Evolutionary conservation across 164 flowering plant species (phyloP).

Genomic region (Umbellularia californica): DNA sequence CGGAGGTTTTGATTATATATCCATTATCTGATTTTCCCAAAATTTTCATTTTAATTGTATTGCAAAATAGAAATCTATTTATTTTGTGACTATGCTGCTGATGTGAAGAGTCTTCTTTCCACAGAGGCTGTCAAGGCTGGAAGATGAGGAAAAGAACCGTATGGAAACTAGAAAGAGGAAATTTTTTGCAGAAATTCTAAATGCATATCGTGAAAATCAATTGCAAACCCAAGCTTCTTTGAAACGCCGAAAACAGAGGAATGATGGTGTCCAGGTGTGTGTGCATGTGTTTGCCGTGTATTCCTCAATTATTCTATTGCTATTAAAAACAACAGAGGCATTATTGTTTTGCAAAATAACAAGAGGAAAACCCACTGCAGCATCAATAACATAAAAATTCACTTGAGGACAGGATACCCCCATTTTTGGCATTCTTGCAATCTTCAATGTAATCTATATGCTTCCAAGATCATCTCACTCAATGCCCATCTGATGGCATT

Average conservation of each 20-base stretch:
- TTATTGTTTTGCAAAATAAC: too few species aligned
- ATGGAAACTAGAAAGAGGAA: conserved; percentile 76
- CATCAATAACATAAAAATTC: too few species aligned
- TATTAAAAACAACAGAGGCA: too few species aligned
- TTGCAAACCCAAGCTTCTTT: conserved; percentile 75
- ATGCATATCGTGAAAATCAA: conserved; percentile 84
- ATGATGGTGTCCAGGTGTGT: conserved; percentile 79
- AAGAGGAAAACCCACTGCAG: too few species aligned
- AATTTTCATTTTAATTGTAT: not conserved
- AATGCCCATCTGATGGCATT: too few species aligned
- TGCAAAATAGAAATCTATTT: not conserved
- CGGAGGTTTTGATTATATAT: conserved; percentile 49
- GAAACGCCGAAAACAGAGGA: conserved; percentile 87
- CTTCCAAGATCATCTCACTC: too few species aligned
- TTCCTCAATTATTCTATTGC: too few species aligned
- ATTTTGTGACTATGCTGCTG: conserved; percentile 7
- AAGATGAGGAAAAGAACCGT: conserved; percentile 80
- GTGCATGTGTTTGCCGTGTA: not conserved
- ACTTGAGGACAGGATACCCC: too few species aligned
- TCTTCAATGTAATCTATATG: too few species aligned
- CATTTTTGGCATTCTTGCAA: too few species aligned
- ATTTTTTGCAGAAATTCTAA: conserved; percentile 85
- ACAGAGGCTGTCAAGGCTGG: conserved; percentile 84
- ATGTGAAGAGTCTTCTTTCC: conserved; percentile 9
- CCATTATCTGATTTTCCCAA: not conserved